phyloP scores from a whole-genome alignment of 441 rosid species.

The Bruguiera hainesii region DNA sequence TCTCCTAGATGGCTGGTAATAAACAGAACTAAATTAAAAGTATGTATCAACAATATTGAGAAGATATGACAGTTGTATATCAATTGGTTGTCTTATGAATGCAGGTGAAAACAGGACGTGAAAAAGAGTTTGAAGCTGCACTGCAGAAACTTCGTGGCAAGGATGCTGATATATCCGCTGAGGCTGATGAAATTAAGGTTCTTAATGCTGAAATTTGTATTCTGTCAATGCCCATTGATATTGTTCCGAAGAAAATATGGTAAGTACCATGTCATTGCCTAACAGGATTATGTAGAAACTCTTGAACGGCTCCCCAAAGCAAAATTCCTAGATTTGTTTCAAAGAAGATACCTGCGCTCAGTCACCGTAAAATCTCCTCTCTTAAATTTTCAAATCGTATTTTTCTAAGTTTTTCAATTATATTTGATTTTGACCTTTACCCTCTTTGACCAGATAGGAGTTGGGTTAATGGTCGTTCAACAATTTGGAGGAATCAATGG shows the following conservation, averaged over 20 bases:
- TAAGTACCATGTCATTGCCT: conserved; percentile 11
- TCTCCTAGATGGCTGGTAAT: conserved; percentile 97
- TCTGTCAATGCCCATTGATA: conserved; percentile 9
- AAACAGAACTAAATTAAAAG: not conserved
- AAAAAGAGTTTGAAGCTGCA: conserved; percentile 65
- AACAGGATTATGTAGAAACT: conserved; percentile 85
- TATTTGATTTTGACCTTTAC: not conserved
- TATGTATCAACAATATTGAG: not conserved
- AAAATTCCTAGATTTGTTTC: conserved; percentile 69
- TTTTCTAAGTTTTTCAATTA: not conserved
- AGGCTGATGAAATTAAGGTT: conserved; percentile 83
- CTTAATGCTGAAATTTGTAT: conserved; percentile 10
- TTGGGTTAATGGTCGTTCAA: conserved; percentile 84
- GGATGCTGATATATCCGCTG: conserved; percentile 63
- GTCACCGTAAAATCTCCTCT: conserved; percentile 47
- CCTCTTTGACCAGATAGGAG: conserved; percentile 57
- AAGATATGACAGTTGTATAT: conserved; percentile 22
- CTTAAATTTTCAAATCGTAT: not conserved
- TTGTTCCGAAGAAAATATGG: conserved; percentile 14
- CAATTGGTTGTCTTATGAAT: conserved; percentile 14
- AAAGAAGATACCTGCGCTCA: conserved; percentile 73
- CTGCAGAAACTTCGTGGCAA: conserved; percentile 81
- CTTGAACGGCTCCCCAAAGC: conserved; percentile 79
- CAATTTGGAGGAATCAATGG: conserved; percentile 93
- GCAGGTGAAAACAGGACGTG: conserved; percentile 75